Evolutionary conservation across 2,329 filamentous ascomycete genomes (phyloP), one percentile per base, ranked within the genome.

Genomic region (Ophiostoma triangulosporum): DNA sequence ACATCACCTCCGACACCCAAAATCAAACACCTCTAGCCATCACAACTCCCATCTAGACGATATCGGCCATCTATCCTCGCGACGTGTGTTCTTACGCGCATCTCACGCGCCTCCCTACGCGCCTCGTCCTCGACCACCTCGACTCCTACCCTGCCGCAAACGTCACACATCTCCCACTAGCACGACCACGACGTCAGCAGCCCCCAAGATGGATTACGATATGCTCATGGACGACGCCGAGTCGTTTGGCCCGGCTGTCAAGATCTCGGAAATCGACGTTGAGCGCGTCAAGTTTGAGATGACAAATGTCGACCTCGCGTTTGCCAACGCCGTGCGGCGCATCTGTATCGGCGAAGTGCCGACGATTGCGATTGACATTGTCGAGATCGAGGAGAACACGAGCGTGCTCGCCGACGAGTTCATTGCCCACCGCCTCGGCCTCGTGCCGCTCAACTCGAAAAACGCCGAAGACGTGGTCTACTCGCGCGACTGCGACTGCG

Each of bases 331-430:
- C 46, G 72, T 97, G 57, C 90, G 91, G 58, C 87, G 91, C 65
- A 78, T 88, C 56, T 91, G 97, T 72, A 83, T 95, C 60, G 87
- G 88, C 63, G 91, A 98, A 70, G 86, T 98, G 56, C 90, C 91
- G 11, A 96, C 88, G 24, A 83, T 97, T 62, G 90, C 93, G 58
- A 90, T 97, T 67, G 91, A 98, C 64, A 79, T 95, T 14, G 90
- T 97, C 58, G 88, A 97, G 68, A 83, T 98, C 60, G 84, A 94
- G 64, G 79, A 78, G 63, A 98, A 98, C 74, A 95, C 86, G 55
- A 94, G 90, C n/a, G 90, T 96, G 4, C 81, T 97, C 14, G 87
- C 91, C 57, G 91, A 98, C 69, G 91, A 98, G 69, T 95, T 97
- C 69, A 83, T 98, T 60, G 85, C 88, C 49, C 91, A 97, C 69